These are phyloP conservation scores for Pterocarpus macrocarpus DNA, from an alignment of 306 rosid genomes.

Conservation along the genomic window DNA sequence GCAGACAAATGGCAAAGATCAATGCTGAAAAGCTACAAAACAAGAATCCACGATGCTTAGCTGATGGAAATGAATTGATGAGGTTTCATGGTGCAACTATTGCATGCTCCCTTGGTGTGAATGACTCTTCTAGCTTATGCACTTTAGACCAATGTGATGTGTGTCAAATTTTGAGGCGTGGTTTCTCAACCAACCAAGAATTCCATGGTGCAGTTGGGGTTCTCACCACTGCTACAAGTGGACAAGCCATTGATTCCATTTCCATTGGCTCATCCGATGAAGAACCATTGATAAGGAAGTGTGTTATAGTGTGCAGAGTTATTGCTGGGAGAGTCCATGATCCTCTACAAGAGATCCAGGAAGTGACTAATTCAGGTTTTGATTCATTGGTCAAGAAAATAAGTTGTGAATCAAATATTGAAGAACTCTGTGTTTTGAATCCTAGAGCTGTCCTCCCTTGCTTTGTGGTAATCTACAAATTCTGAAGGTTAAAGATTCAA, in stretches of 20 bases:
- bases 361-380: conserved; percentile 33
- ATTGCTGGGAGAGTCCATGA: conserved; percentile 65
- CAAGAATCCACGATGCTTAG: conserved; percentile 57
- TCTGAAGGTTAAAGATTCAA: conserved; percentile 4
- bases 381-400: conserved; percentile 58
- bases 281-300: conserved; percentile 29
- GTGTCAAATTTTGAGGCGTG: conserved; percentile 61
- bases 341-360: conserved; percentile 49
- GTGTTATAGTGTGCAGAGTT: conserved; percentile 68
- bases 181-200: conserved; percentile 50
- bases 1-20: conserved; percentile 50
- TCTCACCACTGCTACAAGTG: conserved; percentile 49
- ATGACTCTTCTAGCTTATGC: conserved; percentile 47
- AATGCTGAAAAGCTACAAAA: conserved; percentile 46
- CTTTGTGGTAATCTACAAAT: conserved; percentile 59
- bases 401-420: conserved; percentile 46
- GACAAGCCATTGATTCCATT: conserved; percentile 48
- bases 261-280: conserved; percentile 13
- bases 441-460: conserved; percentile 73
- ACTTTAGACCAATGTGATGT: conserved; percentile 55
- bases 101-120: conserved; percentile 63
- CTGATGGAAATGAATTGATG: conserved; percentile 69
- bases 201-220: conserved; percentile 44
- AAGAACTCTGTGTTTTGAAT: conserved; percentile 61
- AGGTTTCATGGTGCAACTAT: conserved; percentile 64